These are phyloP conservation scores for Beauveria sp. DNA, from an alignment of 2,329 filamentous ascomycete genomes.

Conservation along the genomic window DNA sequence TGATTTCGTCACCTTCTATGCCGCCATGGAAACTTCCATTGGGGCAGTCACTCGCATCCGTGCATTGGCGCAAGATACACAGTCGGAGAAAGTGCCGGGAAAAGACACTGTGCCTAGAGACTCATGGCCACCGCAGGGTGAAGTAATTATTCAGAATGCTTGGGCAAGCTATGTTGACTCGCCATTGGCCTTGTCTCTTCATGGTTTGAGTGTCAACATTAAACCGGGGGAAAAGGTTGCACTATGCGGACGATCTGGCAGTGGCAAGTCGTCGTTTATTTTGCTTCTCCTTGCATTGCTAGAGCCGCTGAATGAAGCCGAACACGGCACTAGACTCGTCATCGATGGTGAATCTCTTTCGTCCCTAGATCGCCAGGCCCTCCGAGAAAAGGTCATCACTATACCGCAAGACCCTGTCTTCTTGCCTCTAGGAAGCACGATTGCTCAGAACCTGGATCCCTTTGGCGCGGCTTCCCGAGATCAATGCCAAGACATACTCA, in stretches of 20 bases:
- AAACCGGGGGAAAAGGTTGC: conserved; percentile 14
- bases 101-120: conserved; percentile 9
- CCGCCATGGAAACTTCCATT: conserved; percentile 19
- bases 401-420: conserved; percentile 42
- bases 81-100: conserved; percentile 10
- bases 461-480: conserved; percentile 18
- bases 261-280: conserved; percentile 30
- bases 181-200: not conserved
- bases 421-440: conserved; percentile 30
- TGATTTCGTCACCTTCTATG: conserved; percentile 17
- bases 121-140: conserved; percentile 16
- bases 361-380: conserved; percentile 26
- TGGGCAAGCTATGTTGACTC: conserved; percentile 11
- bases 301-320: conserved; percentile 19
- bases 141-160: conserved; percentile 14
- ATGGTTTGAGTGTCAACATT: not conserved
- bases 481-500: conserved; percentile 22
- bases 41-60: conserved; percentile 16
- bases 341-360: conserved; percentile 32
- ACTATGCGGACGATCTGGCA: conserved; percentile 20
- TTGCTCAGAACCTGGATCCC: conserved; percentile 32
- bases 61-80: conserved; percentile 12
- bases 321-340: not conserved
- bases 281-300: conserved; percentile 27
- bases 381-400: conserved; percentile 36